Percentiles rank a stretch among this genome's conserved stretches.
Conservation (phyloP, 805 yeast species). For the Teunomyces funiuensis region DNA sequence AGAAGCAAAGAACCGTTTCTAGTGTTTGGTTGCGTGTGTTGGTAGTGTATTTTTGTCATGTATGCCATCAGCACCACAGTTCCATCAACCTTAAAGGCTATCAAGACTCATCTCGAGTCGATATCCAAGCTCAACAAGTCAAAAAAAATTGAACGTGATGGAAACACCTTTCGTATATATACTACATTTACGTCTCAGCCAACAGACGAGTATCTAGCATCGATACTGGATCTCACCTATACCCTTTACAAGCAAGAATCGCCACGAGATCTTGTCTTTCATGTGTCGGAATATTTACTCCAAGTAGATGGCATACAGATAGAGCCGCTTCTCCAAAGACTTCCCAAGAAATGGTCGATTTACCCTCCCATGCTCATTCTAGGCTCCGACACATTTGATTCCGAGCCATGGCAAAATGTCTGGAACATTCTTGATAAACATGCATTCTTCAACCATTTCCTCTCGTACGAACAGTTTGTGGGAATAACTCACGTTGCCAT, state of each 20-base stretch:
- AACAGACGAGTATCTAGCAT: neutral
- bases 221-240: neutral
- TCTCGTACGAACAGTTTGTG: slow-evolving; percentile 11
- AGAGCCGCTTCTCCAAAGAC: neutral
- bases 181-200: slow-evolving; percentile 8
- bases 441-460: slow-evolving; percentile 17
- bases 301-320: neutral
- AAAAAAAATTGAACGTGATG: slow-evolving; percentile 16
- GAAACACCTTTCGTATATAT: slow-evolving; percentile 12
- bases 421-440: slow-evolving; percentile 12
- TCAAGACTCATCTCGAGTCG: slow-evolving; percentile 20
- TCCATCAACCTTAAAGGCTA: slow-evolving; percentile 15
- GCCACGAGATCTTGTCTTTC: neutral
- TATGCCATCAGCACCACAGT: slow-evolving; percentile 10
- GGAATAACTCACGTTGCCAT: slow-evolving; percentile 61
- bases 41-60: neutral
- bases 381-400: slow-evolving; percentile 47
- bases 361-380: slow-evolving; percentile 70
- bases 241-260: neutral
- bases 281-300: neutral
- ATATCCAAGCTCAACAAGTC: slow-evolving; percentile 15
- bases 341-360: slow-evolving; percentile 58
- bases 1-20: no score
- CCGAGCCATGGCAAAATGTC: slow-evolving; percentile 29
- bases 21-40: neutral